phyloP scores from a whole-genome alignment of 768 basidiomycete genomes.

The Tricholoma terreum region DNA sequence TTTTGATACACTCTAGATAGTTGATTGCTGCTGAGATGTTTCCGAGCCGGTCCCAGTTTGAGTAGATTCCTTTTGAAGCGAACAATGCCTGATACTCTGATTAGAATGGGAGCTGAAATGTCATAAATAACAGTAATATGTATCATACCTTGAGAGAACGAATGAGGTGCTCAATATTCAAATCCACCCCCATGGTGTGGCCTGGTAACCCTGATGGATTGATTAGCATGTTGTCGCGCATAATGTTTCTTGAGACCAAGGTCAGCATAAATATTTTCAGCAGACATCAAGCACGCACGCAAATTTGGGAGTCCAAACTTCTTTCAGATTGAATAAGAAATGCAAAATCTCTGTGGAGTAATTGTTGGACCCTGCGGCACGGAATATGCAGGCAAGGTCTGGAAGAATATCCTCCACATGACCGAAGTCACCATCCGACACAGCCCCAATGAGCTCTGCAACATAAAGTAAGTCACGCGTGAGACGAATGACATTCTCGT shows the following conservation, averaged over 20 bases:
- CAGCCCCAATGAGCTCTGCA: too few relatives aligned
- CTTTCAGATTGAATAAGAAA: too few relatives aligned
- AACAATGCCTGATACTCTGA: constrained; percentile 18
- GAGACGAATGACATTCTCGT: constrained; percentile 24
- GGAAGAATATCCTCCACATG: too few relatives aligned
- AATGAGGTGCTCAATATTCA: too few relatives aligned
- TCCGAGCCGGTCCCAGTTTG: constrained; percentile 29
- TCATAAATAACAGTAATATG: too few relatives aligned
- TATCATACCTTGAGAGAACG: too few relatives aligned
- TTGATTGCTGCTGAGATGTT: constrained; percentile 28
- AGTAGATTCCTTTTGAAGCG: constrained; percentile 28
- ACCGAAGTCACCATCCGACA: too few relatives aligned
- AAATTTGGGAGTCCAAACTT: constrained; percentile 27
- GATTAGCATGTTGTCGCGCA: constrained; percentile 27
- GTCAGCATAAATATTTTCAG: too few relatives aligned
- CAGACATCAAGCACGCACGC: too few relatives aligned
- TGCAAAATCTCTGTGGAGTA: too few relatives aligned
- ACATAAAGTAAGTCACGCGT: constrained; percentile 30
- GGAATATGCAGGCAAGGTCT: too few relatives aligned
- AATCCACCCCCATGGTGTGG: constrained; percentile 28
- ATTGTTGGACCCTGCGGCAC: too few relatives aligned
- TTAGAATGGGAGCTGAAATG: background rate
- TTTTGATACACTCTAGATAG: constrained; percentile 25
- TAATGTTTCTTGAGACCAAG: constrained; percentile 21
- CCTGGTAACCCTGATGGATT: constrained; percentile 23